Conservation (phyloP, 495 filamentous ascomycete genomes). For the Daldinia bambusicola region DNA sequence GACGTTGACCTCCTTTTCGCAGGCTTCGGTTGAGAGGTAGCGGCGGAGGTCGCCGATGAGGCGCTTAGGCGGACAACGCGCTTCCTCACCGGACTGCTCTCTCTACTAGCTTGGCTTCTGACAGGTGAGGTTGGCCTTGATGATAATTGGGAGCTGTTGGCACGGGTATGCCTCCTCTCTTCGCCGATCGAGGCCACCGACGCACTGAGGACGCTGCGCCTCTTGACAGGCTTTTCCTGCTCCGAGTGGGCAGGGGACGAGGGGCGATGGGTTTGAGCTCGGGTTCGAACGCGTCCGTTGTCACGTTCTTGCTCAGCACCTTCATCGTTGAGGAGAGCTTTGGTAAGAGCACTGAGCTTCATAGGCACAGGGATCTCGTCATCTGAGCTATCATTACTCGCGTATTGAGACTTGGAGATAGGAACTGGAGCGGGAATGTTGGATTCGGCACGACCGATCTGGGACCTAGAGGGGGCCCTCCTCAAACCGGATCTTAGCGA, state of each 20-base stretch:
- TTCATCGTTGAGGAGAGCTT: slow-evolving; percentile 76
- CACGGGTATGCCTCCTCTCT: slow-evolving; percentile 52
- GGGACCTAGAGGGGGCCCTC: slow-evolving; percentile 49
- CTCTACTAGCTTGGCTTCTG: slow-evolving; percentile 47
- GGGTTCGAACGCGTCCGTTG: slow-evolving; percentile 67
- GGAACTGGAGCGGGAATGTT: slow-evolving; percentile 45
- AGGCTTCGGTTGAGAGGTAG: slow-evolving; percentile 44
- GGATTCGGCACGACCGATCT: slow-evolving; percentile 52
- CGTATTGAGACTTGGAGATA: slow-evolving; percentile 46
- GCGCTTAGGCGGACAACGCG: slow-evolving; percentile 70
- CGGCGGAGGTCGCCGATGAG: slow-evolving; percentile 47
- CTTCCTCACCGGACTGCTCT: slow-evolving; percentile 57
- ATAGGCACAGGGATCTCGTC: slow-evolving; percentile 76
- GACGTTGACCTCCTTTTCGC: slow-evolving; percentile 50
- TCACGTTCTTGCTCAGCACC: slow-evolving; percentile 64
- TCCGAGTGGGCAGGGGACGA: slow-evolving; percentile 62
- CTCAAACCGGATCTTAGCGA: slow-evolving; percentile 57
- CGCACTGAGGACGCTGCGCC: slow-evolving; percentile 47
- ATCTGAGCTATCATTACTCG: slow-evolving; percentile 74
- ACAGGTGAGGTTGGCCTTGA: slow-evolving; percentile 52
- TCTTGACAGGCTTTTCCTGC: slow-evolving; percentile 44
- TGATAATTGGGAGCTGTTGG: slow-evolving; percentile 51
- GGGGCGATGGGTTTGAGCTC: slow-evolving; percentile 58
- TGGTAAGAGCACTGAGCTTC: slow-evolving; percentile 82
- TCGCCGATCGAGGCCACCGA: slow-evolving; percentile 49